phyloP scores from a whole-genome alignment of 176 grass and related monocot species.

The Rhynchospora pubera region DNA sequence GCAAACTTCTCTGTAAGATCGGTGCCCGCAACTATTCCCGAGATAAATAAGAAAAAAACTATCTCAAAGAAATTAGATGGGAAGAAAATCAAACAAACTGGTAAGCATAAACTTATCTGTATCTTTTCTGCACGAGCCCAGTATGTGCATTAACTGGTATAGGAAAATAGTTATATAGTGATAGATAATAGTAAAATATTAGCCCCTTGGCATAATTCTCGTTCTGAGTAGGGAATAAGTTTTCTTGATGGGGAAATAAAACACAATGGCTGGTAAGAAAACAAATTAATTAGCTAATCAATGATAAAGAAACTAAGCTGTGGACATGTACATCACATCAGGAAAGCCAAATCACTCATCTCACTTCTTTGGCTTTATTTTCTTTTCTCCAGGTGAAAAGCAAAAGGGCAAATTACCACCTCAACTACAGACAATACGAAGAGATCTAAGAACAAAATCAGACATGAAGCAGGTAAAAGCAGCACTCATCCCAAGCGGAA shows the following conservation, averaged over 20 bases:
- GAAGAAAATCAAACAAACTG: constrained; percentile 37
- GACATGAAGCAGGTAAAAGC: constrained; percentile 28
- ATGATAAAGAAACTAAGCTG: background rate
- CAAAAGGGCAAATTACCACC: constrained; percentile 27
- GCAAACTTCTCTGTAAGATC: constrained; percentile 23
- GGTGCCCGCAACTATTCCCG: constrained; percentile 23
- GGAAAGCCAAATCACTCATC: background rate
- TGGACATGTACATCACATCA: background rate
- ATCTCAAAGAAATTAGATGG: constrained; percentile 31
- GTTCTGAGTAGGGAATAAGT: background rate
- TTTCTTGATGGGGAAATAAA: background rate
- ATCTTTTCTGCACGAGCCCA: background rate
- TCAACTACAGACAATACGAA: background rate
- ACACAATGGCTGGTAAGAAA: background rate
- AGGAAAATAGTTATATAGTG: background rate
- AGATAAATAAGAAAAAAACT: constrained; percentile 21
- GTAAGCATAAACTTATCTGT: constrained; percentile 17
- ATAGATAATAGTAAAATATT: background rate
- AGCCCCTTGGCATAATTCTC: background rate
- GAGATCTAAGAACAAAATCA: constrained; percentile 29
- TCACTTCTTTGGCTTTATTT: background rate
- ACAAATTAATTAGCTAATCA: background rate
- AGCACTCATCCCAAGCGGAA: background rate
- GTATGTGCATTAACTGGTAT: background rate
- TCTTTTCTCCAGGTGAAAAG: constrained; percentile 17